These are phyloP conservation scores for Scedosporium dehoogii DNA, from an alignment of 2,329 filamentous ascomycete genomes.

Conservation along the genomic window DNA sequence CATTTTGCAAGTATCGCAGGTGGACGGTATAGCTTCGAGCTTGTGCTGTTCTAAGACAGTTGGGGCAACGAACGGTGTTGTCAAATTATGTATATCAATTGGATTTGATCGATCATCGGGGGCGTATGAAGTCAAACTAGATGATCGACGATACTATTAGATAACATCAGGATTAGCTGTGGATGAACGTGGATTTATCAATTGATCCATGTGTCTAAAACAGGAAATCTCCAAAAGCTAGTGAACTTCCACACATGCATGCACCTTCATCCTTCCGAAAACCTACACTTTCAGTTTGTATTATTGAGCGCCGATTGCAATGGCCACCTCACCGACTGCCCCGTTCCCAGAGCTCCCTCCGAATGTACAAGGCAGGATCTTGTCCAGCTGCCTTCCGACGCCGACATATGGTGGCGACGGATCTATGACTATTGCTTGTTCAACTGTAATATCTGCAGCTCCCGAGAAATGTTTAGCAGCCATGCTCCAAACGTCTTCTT, in stretches of 20 bases:
- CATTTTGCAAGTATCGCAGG: too few species aligned
- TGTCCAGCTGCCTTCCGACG: constrained; percentile 15
- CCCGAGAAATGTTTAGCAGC: constrained; percentile 20
- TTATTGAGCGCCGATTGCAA: neutral
- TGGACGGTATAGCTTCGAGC: too few species aligned
- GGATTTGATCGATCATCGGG: too few species aligned
- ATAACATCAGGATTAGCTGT: too few species aligned
- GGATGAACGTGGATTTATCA: too few species aligned
- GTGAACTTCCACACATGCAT: constrained; percentile 13
- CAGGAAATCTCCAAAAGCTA: too few species aligned
- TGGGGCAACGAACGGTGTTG: too few species aligned
- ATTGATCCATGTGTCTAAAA: too few species aligned
- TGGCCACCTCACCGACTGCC: neutral
- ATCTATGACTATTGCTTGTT: constrained; percentile 19
- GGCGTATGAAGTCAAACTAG: too few species aligned
- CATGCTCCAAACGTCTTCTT: constrained; percentile 20
- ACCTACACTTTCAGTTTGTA: constrained; percentile 6
- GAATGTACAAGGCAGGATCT: constrained; percentile 11
- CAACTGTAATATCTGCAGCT: constrained; percentile 22
- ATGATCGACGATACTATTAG: too few species aligned
- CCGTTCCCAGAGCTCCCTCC: constrained; percentile 9
- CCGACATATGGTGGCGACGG: constrained; percentile 20
- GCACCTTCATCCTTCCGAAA: constrained; percentile 21
- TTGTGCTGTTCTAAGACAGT: too few species aligned
- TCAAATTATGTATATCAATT: too few species aligned